These are phyloP conservation scores for Amesomyces nigricolor DNA, from an alignment of 2,329 filamentous ascomycete genomes.

Conservation along the genomic window DNA sequence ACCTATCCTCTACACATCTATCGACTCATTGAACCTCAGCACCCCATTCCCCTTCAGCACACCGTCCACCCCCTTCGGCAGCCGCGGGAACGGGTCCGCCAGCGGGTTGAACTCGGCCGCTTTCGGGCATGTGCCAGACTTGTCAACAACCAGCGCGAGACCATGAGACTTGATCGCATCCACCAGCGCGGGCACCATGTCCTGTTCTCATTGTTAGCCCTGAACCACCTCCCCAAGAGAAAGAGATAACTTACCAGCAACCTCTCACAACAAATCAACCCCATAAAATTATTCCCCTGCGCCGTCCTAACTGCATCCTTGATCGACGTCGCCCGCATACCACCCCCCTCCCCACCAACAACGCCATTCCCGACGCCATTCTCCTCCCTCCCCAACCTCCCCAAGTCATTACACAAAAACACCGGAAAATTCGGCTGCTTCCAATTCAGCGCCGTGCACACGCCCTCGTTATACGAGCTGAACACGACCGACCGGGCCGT, in stretches of 20 bases:
- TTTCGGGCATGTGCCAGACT: constrained; percentile 52
- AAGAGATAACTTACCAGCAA: constrained; percentile 61
- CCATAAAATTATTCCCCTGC: constrained; percentile 97
- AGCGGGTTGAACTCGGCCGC: constrained; percentile 32
- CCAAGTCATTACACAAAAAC: constrained; percentile 89
- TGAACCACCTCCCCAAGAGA: not conserved
- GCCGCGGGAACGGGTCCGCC: constrained; percentile 49
- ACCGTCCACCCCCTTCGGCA: constrained; percentile 81
- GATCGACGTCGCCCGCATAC: constrained; percentile 67
- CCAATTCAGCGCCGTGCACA: constrained; percentile 96
- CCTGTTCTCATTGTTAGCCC: constrained; percentile 44
- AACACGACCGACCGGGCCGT: constrained; percentile 85
- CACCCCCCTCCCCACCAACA: not conserved
- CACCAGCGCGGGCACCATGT: constrained; percentile 86
- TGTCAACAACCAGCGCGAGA: constrained; percentile 85
- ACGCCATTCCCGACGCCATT: constrained; percentile 13
- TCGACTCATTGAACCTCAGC: constrained; percentile 85
- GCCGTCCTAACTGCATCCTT: constrained; percentile 93
- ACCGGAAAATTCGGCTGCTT: constrained; percentile 98
- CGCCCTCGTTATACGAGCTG: constrained; percentile 81
- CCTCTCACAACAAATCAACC: constrained; percentile 80
- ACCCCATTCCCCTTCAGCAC: constrained; percentile 81
- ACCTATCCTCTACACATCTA: constrained; percentile 53
- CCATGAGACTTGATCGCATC: constrained; percentile 93
- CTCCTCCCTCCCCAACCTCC: constrained; percentile 37